Evolutionary conservation across 495 filamentous ascomycete genomes (phyloP).

Genomic region (Hyaloscypha finlandica): DNA sequence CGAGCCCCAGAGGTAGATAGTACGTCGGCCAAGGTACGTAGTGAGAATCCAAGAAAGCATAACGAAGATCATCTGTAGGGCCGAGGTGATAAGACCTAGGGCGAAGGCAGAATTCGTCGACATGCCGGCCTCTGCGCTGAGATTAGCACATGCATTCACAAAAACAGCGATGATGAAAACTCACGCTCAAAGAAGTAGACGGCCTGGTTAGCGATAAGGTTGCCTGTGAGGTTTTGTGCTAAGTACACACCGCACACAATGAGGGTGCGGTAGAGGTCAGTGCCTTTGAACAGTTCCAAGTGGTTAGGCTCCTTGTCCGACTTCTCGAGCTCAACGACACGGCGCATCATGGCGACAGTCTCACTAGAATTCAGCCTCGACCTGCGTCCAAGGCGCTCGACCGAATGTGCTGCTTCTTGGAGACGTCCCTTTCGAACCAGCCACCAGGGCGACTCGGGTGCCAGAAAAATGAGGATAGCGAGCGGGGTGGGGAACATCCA

Average conservation of each 20-base stretch:
- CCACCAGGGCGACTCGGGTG: slow-evolving; percentile 55
- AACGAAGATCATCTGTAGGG: slow-evolving; percentile 34
- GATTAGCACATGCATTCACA: slow-evolving; percentile 43
- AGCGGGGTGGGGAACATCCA: slow-evolving; percentile 57
- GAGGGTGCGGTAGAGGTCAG: slow-evolving; percentile 56
- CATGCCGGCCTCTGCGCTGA: slow-evolving; percentile 49
- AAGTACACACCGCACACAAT: slow-evolving; percentile 51
- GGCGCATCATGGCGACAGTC: slow-evolving; percentile 55
- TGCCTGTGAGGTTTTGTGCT: slow-evolving; percentile 52
- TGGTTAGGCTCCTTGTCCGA: slow-evolving; percentile 53
- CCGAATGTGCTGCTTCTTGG: slow-evolving; percentile 48
- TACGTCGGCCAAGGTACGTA: slow-evolving; percentile 26
- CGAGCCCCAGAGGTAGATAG: slow-evolving; percentile 28
- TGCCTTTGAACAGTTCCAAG: slow-evolving; percentile 54
- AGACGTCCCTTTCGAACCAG: slow-evolving; percentile 57
- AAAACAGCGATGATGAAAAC: slow-evolving; percentile 31
- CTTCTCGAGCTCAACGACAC: slow-evolving; percentile 62
- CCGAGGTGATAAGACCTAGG: slow-evolving; percentile 39
- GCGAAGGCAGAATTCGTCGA: slow-evolving; percentile 46
- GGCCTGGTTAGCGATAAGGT: slow-evolving; percentile 55
- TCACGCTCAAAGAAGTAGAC: slow-evolving; percentile 63
- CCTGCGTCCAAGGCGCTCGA: slow-evolving; percentile 50
- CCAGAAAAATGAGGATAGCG: slow-evolving; percentile 42
- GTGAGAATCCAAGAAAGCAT: slow-evolving; percentile 41
- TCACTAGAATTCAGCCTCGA: slow-evolving; percentile 34